Conservation (phyloP, 352 stramenopile genomes). For the Pythium myriotylum region DNA sequence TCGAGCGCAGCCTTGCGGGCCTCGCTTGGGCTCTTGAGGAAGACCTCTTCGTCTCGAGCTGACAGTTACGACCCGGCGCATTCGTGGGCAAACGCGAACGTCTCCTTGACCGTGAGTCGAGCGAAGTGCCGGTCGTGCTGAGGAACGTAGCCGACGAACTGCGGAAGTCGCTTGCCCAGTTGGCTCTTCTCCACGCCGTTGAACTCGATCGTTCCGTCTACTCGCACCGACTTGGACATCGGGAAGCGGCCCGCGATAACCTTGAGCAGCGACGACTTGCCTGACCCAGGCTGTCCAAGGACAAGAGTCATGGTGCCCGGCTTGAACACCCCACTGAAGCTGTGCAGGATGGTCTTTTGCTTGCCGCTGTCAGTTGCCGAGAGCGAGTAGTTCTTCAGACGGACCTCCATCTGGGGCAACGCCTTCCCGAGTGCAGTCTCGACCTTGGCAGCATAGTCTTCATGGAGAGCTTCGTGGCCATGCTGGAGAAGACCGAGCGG, state of each 20-base stretch:
- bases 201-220: constrained; percentile 47
- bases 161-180: constrained; percentile 37
- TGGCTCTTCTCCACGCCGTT: constrained; percentile 35
- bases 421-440: no score
- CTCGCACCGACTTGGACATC: constrained; percentile 34
- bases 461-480: no score
- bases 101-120: constrained; percentile 22
- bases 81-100: constrained; percentile 52
- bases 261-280: constrained; percentile 95
- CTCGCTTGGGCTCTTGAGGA: constrained; percentile 31
- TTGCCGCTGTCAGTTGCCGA: no score
- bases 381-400: no score
- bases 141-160: constrained; percentile 50
- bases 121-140: constrained; percentile 52
- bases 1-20: constrained; percentile 26
- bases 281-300: constrained; percentile 73
- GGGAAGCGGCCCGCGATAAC: constrained; percentile 89
- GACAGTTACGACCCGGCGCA: constrained; percentile 45
- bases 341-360: no score
- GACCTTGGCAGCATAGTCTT: no score
- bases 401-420: no score
- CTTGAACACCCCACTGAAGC: no score
- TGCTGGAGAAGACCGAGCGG: no score
- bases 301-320: constrained; percentile 60
- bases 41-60: constrained; percentile 31